Evolutionary conservation across 371 early-diverging fungal genomes (phyloP).

Genomic region (Dichotomocladium elegans): DNA sequence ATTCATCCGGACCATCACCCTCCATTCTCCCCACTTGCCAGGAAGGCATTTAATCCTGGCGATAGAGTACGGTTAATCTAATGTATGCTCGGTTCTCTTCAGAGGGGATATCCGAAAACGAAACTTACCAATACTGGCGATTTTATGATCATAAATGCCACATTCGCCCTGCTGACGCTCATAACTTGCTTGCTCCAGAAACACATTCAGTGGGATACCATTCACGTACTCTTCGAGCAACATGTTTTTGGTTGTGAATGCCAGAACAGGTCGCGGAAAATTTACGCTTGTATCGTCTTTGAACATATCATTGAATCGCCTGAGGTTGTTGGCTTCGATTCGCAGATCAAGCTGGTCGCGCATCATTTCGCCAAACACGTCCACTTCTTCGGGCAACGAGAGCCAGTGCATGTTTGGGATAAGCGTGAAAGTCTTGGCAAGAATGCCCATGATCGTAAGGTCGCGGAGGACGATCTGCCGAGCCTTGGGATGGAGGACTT

Average conservation of each 20-base stretch:
- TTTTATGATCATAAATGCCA: constrained; percentile 62
- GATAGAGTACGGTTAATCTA: too few relatives aligned
- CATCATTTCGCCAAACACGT: constrained; percentile 92
- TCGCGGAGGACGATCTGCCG: constrained; percentile 69
- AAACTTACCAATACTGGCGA: constrained; percentile 69
- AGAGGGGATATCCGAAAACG: neutral
- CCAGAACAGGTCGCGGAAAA: constrained; percentile 70
- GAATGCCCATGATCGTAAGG: constrained; percentile 71
- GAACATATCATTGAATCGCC: constrained; percentile 71
- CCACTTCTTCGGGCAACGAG: constrained; percentile 83
- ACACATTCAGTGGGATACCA: constrained; percentile 71
- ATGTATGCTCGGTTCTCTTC: neutral
- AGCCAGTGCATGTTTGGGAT: constrained; percentile 84
- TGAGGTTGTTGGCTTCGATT: constrained; percentile 76
- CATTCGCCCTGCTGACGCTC: constrained; percentile 23
- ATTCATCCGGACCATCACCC: too few relatives aligned
- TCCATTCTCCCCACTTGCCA: too few relatives aligned
- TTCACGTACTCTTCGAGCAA: constrained; percentile 82
- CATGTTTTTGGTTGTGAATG: constrained; percentile 64
- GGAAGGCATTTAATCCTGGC: constrained; percentile 46
- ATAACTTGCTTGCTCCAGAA: constrained; percentile 51
- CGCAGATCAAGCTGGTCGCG: constrained; percentile 83
- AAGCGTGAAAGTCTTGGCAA: constrained; percentile 59
- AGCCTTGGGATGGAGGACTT: constrained; percentile 90
- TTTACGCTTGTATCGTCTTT: constrained; percentile 41